phyloP scores from a whole-genome alignment of 305 asterid species.

The Plantago lanceolata region DNA sequence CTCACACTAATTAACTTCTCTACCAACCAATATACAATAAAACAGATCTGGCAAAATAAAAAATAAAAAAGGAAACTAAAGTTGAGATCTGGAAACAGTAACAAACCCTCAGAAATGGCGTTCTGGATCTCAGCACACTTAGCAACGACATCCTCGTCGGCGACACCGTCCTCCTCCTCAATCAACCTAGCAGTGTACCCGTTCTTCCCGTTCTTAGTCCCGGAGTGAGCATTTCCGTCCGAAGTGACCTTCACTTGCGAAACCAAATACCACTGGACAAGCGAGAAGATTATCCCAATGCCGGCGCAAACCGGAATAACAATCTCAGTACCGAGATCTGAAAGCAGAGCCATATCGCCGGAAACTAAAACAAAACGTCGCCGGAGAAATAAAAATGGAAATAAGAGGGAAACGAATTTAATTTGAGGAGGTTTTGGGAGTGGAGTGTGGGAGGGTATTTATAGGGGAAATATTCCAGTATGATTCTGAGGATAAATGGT shows the following conservation, averaged over 20 bases:
- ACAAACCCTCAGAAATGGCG: constrained; percentile 70
- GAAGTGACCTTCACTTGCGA: constrained; percentile 55
- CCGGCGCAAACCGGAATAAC: constrained; percentile 61
- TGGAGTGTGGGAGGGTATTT: constrained; percentile 1
- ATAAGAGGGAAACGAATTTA: neutral
- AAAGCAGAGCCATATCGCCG: constrained; percentile 38
- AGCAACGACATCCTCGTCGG: constrained; percentile 41
- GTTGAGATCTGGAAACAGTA: constrained; percentile 4
- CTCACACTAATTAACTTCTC: neutral
- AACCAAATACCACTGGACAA: constrained; percentile 56
- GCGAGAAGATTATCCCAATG: constrained; percentile 54
- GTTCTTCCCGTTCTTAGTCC: constrained; percentile 36
- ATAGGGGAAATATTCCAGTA: neutral
- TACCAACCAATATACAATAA: neutral
- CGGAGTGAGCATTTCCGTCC: constrained; percentile 27
- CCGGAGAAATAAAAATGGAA: neutral
- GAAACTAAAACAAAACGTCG: neutral
- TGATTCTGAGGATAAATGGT: constrained; percentile 8
- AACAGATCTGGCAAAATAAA: constrained; percentile 25
- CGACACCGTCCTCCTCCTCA: constrained; percentile 46
- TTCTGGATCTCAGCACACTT: constrained; percentile 72
- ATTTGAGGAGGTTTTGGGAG: constrained; percentile 24
- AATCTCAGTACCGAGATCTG: constrained; percentile 66
- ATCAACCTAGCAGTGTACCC: constrained; percentile 40
- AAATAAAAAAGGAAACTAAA: constrained; percentile 12